Evolutionary conservation across 495 filamentous ascomycete genomes (phyloP), one percentile per base, ranked within the genome.

Genomic region (Neurospora intermedia): DNA sequence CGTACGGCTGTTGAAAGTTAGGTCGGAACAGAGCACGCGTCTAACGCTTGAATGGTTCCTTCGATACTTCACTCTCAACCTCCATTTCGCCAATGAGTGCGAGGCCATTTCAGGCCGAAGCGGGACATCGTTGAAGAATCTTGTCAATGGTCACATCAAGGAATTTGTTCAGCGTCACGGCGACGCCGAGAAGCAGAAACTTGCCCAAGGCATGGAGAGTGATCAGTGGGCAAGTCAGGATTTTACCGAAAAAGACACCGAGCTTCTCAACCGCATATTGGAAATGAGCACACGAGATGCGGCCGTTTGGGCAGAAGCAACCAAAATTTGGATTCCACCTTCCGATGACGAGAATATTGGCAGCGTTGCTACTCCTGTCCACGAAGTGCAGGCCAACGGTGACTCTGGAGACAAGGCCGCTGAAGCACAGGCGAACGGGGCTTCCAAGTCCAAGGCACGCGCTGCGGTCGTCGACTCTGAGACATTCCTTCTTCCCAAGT

Each of bases 51-150:
- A 88, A 72, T 86, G 88, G 74, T 98, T 99, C 79, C 79, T 98
- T 35, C 90, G 93, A 70, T 98, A 98, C 78, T 97, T 98, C 78
- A 94, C 89, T 9, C 88, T 99, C 23, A 98, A 98, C 76, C 88
- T 94, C 38, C 88, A 97, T 31, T 99, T 98, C 77, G 93, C 93
- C 9, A 96, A 97, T 76, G 96, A 99, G 79, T 99, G 96, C 76
- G 96, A 99, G 80, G 93, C 96, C 4, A 93, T 98, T 18, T 97
- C 93, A 16, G 96, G 96, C 4, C 88, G 96, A 71, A 90, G 93
- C 71, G 94, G 94, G 3, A 91, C 89, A 7, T 87, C 91, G 2
- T 84, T 99, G 39, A 97, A 97, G 79, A 95, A 88, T 4, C 87
- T 97, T 2, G 93, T 99, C 45, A 95, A 97, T 75, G 89, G 88